A percentile compares a stretch with the other conserved stretches of the same genome.
Evolutionary conservation across 495 filamentous ascomycete genomes (phyloP).

Genomic region (Talaromyces nanjingensis): DNA sequence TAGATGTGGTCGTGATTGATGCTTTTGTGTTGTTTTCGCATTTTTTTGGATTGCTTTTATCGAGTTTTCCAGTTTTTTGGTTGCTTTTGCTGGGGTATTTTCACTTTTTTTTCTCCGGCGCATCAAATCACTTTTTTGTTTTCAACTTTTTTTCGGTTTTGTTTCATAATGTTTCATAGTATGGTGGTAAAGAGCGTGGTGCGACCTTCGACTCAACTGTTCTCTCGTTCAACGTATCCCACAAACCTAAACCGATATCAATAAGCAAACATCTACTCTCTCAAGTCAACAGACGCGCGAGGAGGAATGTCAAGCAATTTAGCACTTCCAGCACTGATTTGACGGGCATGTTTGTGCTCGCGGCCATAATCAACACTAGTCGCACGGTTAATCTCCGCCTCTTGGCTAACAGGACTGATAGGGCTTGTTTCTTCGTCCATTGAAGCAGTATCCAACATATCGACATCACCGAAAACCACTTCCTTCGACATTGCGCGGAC

Average conservation of each 20-base stretch:
- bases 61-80: neutral
- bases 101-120: neutral
- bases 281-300: constrained; percentile 28
- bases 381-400: constrained; percentile 48
- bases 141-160: neutral
- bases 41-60: neutral
- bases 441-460: constrained; percentile 33
- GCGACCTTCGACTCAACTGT: neutral
- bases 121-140: constrained; percentile 3
- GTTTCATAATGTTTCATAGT: neutral
- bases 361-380: constrained; percentile 58
- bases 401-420: constrained; percentile 25
- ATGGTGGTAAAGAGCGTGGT: neutral
- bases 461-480: constrained; percentile 55
- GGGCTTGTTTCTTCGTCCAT: constrained; percentile 28
- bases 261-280: neutral
- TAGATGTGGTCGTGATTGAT: neutral
- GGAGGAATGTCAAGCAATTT: constrained; percentile 58
- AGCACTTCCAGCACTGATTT: constrained; percentile 68
- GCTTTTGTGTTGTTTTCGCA: neutral
- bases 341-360: constrained; percentile 48
- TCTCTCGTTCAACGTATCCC: neutral
- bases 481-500: constrained; percentile 60
- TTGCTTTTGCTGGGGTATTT: neutral
- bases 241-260: neutral